These are phyloP conservation scores for Wickerhamomyces sp. DNA, from an alignment of 1,139 yeast genomes.

Conservation along the genomic window DNA sequence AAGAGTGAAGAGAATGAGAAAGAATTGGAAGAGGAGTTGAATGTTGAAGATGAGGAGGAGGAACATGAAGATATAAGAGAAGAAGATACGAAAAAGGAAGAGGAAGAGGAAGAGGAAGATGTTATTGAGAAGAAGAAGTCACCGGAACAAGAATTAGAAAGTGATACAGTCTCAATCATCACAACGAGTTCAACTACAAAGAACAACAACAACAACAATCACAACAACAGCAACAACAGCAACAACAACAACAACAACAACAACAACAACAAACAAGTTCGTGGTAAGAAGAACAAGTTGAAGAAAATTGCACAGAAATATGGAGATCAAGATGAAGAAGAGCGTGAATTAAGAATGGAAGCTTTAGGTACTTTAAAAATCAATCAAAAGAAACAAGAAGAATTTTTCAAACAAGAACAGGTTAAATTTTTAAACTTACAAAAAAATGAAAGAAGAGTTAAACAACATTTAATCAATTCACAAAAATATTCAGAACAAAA, in stretches of 20 bases:
- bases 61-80: constrained; percentile 15
- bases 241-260: constrained; percentile 14
- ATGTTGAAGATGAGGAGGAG: constrained; percentile 22
- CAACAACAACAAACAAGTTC: constrained; percentile 36
- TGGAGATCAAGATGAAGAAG: constrained; percentile 90
- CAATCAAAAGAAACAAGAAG: constrained; percentile 31
- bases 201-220: constrained; percentile 6
- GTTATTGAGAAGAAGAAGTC: constrained; percentile 6
- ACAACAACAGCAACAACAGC: constrained; percentile 7
- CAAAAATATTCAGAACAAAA: constrained; percentile 37
- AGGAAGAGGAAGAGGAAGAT: constrained; percentile 8
- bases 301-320: constrained; percentile 82
- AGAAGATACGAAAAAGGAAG: constrained; percentile 9
- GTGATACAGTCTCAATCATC: constrained; percentile 3
- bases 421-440: constrained; percentile 27
- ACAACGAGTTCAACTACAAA: background rate
- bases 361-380: constrained; percentile 75
- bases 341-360: constrained; percentile 65
- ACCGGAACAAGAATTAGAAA: constrained; percentile 3
- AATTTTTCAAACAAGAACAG: constrained; percentile 31
- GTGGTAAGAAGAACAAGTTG: constrained; percentile 82
- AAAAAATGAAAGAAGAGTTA: constrained; percentile 35
- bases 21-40: constrained; percentile 20
- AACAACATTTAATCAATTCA: constrained; percentile 47
- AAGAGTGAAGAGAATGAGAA: constrained; percentile 23